These are phyloP conservation scores for Beta macrorhiza DNA, from an alignment of 179 eudicot genomes.

Conservation along the genomic window DNA sequence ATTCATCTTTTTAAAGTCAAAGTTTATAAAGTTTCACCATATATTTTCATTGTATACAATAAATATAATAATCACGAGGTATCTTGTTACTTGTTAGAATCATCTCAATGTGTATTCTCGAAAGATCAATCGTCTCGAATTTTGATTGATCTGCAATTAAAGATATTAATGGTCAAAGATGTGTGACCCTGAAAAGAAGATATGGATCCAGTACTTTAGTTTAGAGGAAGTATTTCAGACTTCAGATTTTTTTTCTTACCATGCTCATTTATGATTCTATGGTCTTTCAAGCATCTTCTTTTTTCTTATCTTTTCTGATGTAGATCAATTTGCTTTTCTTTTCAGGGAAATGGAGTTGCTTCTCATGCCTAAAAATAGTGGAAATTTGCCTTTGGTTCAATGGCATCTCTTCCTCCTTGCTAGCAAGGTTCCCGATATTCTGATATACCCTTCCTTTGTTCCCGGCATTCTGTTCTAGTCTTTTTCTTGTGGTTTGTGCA, in stretches of 20 bases:
- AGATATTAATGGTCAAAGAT: no score
- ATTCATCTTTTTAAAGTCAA: no score
- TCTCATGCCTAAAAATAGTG: conserved; percentile 83
- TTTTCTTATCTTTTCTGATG: conserved; percentile 10
- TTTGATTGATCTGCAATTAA: no score
- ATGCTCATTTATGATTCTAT: neutral
- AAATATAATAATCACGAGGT: no score
- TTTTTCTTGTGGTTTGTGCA: neutral
- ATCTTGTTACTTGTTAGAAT: no score
- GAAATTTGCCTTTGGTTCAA: conserved; percentile 80
- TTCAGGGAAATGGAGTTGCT: conserved; percentile 93
- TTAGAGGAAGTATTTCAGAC: neutral
- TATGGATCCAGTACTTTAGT: no score
- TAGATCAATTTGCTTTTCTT: conserved; percentile 15
- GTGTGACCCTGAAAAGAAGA: no score
- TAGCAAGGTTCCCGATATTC: conserved; percentile 66
- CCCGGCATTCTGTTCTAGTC: no score
- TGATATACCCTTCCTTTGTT: neutral
- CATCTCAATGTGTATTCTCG: no score
- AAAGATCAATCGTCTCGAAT: no score
- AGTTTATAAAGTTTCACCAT: no score
- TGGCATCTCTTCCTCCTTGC: conserved; percentile 99
- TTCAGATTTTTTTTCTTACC: neutral
- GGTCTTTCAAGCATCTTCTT: neutral
- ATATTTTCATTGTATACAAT: no score